Evolutionary conservation across 2,329 filamentous ascomycete genomes (phyloP).

Genomic region (Fusarium avenaceum): DNA sequence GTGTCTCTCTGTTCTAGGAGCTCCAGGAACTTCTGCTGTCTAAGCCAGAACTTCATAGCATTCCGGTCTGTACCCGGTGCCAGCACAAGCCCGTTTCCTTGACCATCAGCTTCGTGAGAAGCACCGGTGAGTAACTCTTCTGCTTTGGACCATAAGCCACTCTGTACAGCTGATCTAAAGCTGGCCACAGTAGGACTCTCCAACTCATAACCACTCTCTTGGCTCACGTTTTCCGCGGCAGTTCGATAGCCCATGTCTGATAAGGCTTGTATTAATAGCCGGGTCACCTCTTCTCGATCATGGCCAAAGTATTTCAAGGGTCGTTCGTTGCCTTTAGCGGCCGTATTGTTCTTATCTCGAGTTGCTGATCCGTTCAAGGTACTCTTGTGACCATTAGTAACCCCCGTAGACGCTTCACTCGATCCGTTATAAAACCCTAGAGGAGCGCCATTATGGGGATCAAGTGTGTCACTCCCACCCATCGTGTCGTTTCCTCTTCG

Average conservation of each 20-base stretch:
- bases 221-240: slow-evolving; percentile 80
- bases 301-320: slow-evolving; percentile 79
- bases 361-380: slow-evolving; percentile 68
- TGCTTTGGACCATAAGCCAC: slow-evolving; percentile 86
- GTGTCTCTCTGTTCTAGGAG: slow-evolving; percentile 83
- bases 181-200: slow-evolving; percentile 89
- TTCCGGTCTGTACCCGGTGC: slow-evolving; percentile 80
- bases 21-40: slow-evolving; percentile 96
- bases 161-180: slow-evolving; percentile 83
- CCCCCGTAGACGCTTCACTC: slow-evolving; percentile 52
- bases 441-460: slow-evolving; percentile 69
- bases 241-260: slow-evolving; percentile 87
- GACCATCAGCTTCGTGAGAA: slow-evolving; percentile 52
- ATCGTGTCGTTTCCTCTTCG: slow-evolving; percentile 76
- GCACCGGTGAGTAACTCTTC: slow-evolving; percentile 81
- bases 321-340: slow-evolving; percentile 25
- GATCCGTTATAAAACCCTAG: slow-evolving; percentile 57
- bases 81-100: slow-evolving; percentile 76
- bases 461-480: slow-evolving; percentile 66
- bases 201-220: slow-evolving; percentile 87
- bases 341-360: slow-evolving; percentile 44
- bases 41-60: slow-evolving; percentile 87
- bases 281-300: slow-evolving; percentile 90
- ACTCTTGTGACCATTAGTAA: slow-evolving; percentile 64
- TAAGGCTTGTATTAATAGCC: slow-evolving; percentile 91